These are phyloP conservation scores for Cyclotella choctawhatcheeana DNA, from an alignment of 108 stramenopile species.

Conservation along the genomic window DNA sequence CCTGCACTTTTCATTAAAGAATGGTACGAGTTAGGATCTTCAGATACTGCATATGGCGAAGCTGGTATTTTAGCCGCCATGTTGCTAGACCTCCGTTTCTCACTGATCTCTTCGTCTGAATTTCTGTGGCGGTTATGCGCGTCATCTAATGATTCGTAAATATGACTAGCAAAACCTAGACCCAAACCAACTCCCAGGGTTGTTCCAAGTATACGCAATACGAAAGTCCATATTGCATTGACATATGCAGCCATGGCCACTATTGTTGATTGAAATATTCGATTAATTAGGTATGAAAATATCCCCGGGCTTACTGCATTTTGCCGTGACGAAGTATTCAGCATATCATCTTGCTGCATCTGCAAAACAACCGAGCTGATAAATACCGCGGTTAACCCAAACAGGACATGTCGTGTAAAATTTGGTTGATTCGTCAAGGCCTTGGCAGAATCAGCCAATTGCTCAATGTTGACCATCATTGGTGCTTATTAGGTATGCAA, in stretches of 20 bases:
- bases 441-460: background rate
- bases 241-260: background rate
- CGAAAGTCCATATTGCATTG: background rate
- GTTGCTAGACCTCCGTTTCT: background rate
- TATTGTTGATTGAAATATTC: background rate
- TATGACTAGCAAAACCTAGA: slow-evolving; percentile 73
- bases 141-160: slow-evolving; percentile 64
- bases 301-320: background rate
- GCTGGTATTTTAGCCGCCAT: slow-evolving; percentile 9
- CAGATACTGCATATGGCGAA: background rate
- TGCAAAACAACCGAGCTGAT: background rate
- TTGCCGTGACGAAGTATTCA: background rate
- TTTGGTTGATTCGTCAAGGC: background rate
- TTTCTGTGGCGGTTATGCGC: slow-evolving; percentile 11
- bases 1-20: slow-evolving; percentile 43
- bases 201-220: slow-evolving; percentile 49
- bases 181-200: slow-evolving; percentile 76
- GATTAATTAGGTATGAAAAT: background rate
- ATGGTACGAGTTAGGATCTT: slow-evolving; percentile 47
- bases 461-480: slow-evolving; percentile 13
- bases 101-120: background rate
- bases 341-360: background rate
- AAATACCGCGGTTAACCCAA: slow-evolving; percentile 5
- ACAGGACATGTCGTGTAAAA: slow-evolving; percentile 5
- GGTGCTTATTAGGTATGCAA: no score